Base-by-base conservation (phyloP, 371 early-diverging fungal species). In the Coemansia sp. region DNA sequence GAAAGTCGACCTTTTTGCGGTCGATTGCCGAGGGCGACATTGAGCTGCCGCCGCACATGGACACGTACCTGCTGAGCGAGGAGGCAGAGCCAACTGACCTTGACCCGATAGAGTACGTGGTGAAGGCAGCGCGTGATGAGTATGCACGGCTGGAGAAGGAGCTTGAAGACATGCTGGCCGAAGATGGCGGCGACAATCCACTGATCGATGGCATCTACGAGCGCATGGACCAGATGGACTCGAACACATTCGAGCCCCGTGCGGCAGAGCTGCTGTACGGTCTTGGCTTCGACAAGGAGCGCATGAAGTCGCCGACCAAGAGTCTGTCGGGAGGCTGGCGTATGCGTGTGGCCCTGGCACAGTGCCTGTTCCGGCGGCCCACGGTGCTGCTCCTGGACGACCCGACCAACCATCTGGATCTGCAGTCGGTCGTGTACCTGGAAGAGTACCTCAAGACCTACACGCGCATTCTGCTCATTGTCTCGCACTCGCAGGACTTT, bases 281-380 rank as follows among this genome's bases (percentile, higher is more conserved):
- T 87, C 87, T 99, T 25, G 99, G 99, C 58, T 99, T 99, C 85
- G 83, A 84, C 67, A 84, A 91, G 59, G 84, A 86, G 53, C 90
- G 90, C 71, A 93, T 94, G 93, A 82, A 85, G 65, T 90, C 91
- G 84, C 86, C 85, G 65, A 97, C 98, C 67, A 92, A 90, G 85
- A 94, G 94, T 72, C 89, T 99, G 84, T 97, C 97, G 80, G 99
- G 99, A 89, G 99, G 99, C 75, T 99, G 99, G 99, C 90, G 97
- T 71, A 98, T 98, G 98, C 89, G 99, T 77, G 98, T 97, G 42
- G 92, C 97, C 7, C 86, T 99, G 37, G 98, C 99, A 53, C 91
- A 94, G 79, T 99, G 99, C 51, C 86, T 99, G 79, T 97, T 97
- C 84, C 90, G 93, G 70, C 88, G 89, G 79, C 99, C 99, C 16